A percentile compares a stretch with the other conserved stretches of the same genome.
Evolutionary conservation across 305 asterid species (phyloP).

Genomic region (Caryopteris hybrid): DNA sequence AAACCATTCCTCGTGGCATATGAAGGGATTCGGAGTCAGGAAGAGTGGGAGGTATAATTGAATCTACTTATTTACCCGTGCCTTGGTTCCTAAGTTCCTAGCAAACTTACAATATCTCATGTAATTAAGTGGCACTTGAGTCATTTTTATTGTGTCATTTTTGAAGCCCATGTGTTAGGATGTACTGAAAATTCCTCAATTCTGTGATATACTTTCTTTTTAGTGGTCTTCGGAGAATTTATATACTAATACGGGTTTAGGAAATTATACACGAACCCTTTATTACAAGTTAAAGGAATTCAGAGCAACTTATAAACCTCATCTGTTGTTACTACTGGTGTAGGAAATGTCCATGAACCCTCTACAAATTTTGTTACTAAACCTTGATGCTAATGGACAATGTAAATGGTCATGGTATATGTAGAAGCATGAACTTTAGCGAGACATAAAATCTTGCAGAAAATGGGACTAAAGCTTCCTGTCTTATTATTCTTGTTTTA

Average conservation of each 20-base stretch:
- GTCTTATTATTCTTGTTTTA: not conserved
- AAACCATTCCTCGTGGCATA: constrained; percentile 82
- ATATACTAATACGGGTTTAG: too few species aligned
- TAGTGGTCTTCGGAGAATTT: not conserved
- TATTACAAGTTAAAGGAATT: too few species aligned
- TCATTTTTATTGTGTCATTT: not conserved
- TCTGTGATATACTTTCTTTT: not conserved
- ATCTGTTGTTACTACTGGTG: not conserved
- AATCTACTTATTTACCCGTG: not conserved
- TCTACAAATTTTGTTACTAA: not conserved
- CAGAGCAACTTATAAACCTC: not conserved
- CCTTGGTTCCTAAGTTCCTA: not conserved
- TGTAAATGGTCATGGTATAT: not conserved
- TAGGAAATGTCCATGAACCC: not conserved
- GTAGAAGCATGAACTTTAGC: not conserved
- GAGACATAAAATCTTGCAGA: not conserved
- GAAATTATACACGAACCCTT: too few species aligned
- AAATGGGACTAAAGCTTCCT: not conserved
- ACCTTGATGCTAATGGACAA: not conserved
- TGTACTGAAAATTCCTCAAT: not conserved
- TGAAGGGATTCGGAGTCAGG: constrained; percentile 71
- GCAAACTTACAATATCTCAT: not conserved
- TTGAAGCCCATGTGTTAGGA: not conserved
- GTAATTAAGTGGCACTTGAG: not conserved
- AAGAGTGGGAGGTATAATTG: constrained; percentile 89